Conservation (phyloP, 305 asterid genomes). For the Solanum aculeatissimum region DNA sequence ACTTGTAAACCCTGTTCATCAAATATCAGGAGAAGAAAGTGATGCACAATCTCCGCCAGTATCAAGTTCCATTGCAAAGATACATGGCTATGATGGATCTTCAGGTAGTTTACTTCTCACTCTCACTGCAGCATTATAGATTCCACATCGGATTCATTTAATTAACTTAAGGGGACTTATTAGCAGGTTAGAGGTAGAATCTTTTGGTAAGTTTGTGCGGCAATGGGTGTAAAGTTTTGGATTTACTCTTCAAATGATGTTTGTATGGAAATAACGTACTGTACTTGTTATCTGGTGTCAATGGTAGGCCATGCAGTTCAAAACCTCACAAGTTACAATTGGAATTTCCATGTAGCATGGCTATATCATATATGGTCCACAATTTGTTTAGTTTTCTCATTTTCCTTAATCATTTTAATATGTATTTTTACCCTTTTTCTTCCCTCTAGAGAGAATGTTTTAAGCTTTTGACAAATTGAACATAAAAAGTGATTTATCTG, state of each 20-base stretch:
- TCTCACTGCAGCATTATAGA: background rate
- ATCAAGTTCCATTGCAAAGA: constrained; percentile 68
- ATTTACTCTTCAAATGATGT: background rate
- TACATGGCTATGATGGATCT: constrained; percentile 98
- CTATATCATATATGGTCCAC: background rate
- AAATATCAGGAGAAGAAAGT: constrained; percentile 50
- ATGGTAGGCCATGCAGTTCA: background rate
- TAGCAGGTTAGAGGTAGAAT: background rate
- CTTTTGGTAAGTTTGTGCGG: background rate
- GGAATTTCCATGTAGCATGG: background rate
- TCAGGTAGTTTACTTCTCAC: constrained; percentile 37
- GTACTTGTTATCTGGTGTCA: background rate
- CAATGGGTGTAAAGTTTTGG: background rate
- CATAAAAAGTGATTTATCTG: background rate
- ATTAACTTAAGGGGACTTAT: background rate
- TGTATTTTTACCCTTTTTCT: background rate
- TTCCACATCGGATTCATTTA: background rate
- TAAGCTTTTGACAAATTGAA: background rate
- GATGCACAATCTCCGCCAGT: constrained; percentile 67
- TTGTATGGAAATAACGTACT: background rate
- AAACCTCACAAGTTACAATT: background rate
- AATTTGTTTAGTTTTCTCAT: background rate
- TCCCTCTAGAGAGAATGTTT: background rate
- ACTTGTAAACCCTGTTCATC: background rate
- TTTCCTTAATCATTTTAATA: background rate